Conservation (phyloP, 2,329 filamentous ascomycete genomes). For the Lizonia empirigonia region DNA sequence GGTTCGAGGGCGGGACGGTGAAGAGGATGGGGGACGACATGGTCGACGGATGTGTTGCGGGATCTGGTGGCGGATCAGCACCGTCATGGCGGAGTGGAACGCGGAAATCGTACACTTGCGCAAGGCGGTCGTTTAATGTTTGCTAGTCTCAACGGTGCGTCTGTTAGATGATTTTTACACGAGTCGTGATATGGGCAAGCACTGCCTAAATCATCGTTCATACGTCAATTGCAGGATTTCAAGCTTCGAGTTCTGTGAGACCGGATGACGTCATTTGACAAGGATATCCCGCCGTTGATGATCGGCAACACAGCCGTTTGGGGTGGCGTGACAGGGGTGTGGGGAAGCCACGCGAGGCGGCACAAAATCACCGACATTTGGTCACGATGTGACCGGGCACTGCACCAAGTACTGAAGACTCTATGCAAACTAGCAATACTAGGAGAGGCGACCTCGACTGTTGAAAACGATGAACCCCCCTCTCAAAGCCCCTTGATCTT, state of each 20-base stretch:
- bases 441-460: neutral
- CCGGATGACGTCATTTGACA: constrained; percentile 11
- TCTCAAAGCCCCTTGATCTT: constrained; percentile 40
- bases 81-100: no score
- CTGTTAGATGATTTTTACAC: neutral
- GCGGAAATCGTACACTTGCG: neutral
- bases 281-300: constrained; percentile 1
- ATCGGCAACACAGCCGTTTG: constrained; percentile 6
- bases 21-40: constrained; percentile 44
- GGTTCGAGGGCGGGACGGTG: constrained; percentile 40
- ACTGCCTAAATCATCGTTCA: neutral
- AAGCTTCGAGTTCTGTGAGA: constrained; percentile 7
- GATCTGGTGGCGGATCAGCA: neutral
- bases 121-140: neutral
- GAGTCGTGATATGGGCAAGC: constrained; percentile 1
- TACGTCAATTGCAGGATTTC: constrained; percentile 13
- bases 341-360: constrained; percentile 4
- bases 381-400: neutral
- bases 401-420: neutral
- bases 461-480: neutral
- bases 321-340: constrained; percentile 4
- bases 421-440: constrained; percentile 1
- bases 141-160: constrained; percentile 1
- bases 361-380: neutral
- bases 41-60: neutral